Evolutionary conservation across 2,329 filamentous ascomycete genomes (phyloP), one percentile per base, ranked within the genome.

Genomic region (Lasiodiplodia theobromae): DNA sequence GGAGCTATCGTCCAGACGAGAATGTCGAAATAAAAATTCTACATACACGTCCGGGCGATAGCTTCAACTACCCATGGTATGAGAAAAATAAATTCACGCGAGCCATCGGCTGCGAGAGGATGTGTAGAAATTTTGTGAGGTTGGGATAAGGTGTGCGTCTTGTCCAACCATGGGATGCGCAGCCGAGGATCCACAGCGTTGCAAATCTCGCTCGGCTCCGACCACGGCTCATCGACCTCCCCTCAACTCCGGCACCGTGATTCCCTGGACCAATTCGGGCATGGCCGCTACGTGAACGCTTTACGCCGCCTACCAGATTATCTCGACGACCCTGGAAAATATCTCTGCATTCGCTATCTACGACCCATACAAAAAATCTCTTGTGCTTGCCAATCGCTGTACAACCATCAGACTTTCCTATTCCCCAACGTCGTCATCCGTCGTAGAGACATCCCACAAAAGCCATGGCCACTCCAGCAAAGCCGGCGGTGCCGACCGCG

Each of bases 181-280:
- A 62, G 57, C 57, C 57, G 57, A 62, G 57, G 57, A 12, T 25
- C 57, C 57, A 62, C 57, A 31, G 16, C 23, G 14, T 6, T 62
- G 57, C 57, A 62, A 62, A 62, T 62, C 57, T 62, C 57, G 23
- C 51, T 49, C 40, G 40, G 57, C 57, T 49, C 23, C 40, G 28
- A 31, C 21, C 57, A 31, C 57, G 38, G 21, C 25, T 31, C 57
- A 47, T 31, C 57, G 12, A 21, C 21, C 4, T 5, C 11, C 14
- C n/a, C 23, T 52, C 28, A 37, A n/a, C 57, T 47, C 18, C 56
- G 10, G 16, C 16, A 28, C 21, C 4, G 49, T 31, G 28, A 28
- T 28, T 28, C 28, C 28, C 28, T 28, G 28, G 28, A 28, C 28
- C 28, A 28, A 28, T 28, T 28, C 1, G 28, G 28, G 28, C 28